Base-by-base conservation (phyloP, 257 asterid species). In the Jacaranda copaia region DNA sequence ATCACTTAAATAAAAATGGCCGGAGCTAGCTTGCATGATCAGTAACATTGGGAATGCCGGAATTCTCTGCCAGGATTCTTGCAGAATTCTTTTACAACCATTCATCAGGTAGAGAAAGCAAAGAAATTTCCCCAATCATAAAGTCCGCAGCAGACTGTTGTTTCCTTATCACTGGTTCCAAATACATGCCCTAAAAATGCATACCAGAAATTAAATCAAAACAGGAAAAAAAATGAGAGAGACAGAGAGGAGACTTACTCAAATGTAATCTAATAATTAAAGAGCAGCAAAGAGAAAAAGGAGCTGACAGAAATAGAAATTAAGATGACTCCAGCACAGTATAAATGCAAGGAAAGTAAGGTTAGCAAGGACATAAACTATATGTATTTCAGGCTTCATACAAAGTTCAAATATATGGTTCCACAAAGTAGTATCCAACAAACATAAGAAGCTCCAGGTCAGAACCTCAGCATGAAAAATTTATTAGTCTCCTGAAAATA, bases 161-260 rank as follows among this genome's bases (percentile, higher is more conserved):
- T 46, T 75, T 19, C 62, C 38, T 42, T 8, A 8, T 89, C 91
- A 86, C 75, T 88, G 94, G 86, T 92, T 90, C 98, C 97, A 91
- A 66, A 91, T 85, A 73, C 94, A 89, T 63, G 89, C 84, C 96
- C 98, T 93, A 72, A 70, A 77, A 73, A 74, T 73, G 60, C 57
- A 12, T 15, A 20, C 39, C 77, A 57, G 66, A 72, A 81, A 57
- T 52, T 10, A 51, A 13, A 81, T 64, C 53, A 25, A 45, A 63
- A 58, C 36, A 6, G 61, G 25, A 35, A 13, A 32, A 58, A 58
- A 5, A 53, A 3, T 56, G 18, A 16, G 32, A 25, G 32, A 25
- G 32, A 25, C 1, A 25, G 32, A 25, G 32, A 25, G 32, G 32
- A 25, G 32, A 25, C 32, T 42, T 36, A 39, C 14, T 35, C 3